A percentile compares a stretch with the other conserved stretches of the same genome.
phyloP scores from a whole-genome alignment of 2,329 filamentous ascomycete genomes.

The Chlorencoelia australis region DNA sequence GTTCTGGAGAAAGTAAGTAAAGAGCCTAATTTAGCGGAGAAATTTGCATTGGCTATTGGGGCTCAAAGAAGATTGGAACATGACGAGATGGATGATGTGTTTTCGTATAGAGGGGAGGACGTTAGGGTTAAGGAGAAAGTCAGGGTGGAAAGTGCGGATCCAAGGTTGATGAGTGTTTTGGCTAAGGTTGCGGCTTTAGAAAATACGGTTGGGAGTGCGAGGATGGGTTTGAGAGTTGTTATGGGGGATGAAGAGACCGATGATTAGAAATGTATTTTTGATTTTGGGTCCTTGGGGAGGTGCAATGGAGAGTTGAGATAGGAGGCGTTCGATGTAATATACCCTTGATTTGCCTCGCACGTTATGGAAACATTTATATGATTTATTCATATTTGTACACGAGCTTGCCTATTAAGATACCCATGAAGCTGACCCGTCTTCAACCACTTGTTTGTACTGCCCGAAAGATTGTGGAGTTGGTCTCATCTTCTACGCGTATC shows the following conservation, averaged over 20 bases:
- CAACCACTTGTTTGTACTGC: too few relatives aligned
- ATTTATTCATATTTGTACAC: too few relatives aligned
- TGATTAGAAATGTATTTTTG: slow-evolving; percentile 4
- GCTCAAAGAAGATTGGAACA: slow-evolving; percentile 56
- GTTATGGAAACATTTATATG: too few relatives aligned
- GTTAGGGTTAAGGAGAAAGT: slow-evolving; percentile 87
- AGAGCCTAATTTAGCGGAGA: slow-evolving; percentile 52
- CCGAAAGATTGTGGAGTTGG: too few relatives aligned
- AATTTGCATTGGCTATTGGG: slow-evolving; percentile 60
- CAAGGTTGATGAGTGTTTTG: slow-evolving; percentile 71
- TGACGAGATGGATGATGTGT: slow-evolving; percentile 71
- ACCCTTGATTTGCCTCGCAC: too few relatives aligned
- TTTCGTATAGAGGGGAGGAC: slow-evolving; percentile 54
- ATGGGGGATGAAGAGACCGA: slow-evolving; percentile 42
- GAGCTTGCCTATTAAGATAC: too few relatives aligned
- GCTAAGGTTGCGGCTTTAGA: slow-evolving; percentile 74
- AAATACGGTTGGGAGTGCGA: slow-evolving; percentile 58
- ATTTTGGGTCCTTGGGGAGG: too few relatives aligned
- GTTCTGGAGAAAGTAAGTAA: slow-evolving; percentile 55
- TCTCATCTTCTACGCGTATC: too few relatives aligned
- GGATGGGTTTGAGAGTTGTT: slow-evolving; percentile 64
- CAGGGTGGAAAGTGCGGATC: slow-evolving; percentile 72
- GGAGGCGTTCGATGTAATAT: too few relatives aligned
- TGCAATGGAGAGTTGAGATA: too few relatives aligned
- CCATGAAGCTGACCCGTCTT: too few relatives aligned